A percentile compares a stretch with the other conserved stretches of the same genome.
Evolutionary conservation across 495 filamentous ascomycete genomes (phyloP).

Genomic region (Penicillium desertorum): DNA sequence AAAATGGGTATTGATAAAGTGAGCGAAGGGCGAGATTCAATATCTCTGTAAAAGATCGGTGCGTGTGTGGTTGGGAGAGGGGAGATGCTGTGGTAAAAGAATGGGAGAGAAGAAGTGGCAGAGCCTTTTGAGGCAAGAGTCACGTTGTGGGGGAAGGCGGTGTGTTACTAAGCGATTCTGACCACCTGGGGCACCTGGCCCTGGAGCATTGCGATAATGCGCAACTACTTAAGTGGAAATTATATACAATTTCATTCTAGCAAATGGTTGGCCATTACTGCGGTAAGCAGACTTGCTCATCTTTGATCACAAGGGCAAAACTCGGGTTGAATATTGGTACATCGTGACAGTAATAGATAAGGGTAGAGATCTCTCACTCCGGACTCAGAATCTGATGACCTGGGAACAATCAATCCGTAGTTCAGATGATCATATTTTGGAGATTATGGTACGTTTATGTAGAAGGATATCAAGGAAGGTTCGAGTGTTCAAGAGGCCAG

Average conservation of each 20-base stretch:
- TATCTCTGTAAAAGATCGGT: conserved; percentile 36
- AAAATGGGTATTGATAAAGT: conserved; percentile 42
- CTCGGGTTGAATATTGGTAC: conserved; percentile 20
- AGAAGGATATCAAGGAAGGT: conserved; percentile 12
- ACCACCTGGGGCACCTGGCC: too few relatives aligned
- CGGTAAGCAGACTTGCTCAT: background rate
- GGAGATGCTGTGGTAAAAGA: conserved; percentile 27
- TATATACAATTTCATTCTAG: conserved; percentile 1
- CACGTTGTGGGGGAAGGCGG: conserved; percentile 42
- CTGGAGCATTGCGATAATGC: background rate
- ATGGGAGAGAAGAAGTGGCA: conserved; percentile 34
- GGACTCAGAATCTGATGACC: background rate
- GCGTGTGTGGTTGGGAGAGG: conserved; percentile 21
- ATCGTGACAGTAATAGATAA: conserved; percentile 9
- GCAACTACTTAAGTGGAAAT: background rate
- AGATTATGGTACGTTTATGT: conserved; percentile 12
- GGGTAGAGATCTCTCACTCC: background rate
- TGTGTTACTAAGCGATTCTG: conserved; percentile 31
- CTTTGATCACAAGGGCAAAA: conserved; percentile 12
- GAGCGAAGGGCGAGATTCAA: conserved; percentile 36
- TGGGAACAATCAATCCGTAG: conserved; percentile 3
- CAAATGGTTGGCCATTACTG: background rate
- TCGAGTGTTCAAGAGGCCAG: conserved; percentile 36
- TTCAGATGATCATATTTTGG: background rate
- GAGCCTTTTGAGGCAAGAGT: conserved; percentile 44